A percentile compares a stretch with the other conserved stretches of the same genome.
These are phyloP conservation scores for Trametes cingulata DNA, from an alignment of 768 basidiomycete species.

Conservation along the genomic window DNA sequence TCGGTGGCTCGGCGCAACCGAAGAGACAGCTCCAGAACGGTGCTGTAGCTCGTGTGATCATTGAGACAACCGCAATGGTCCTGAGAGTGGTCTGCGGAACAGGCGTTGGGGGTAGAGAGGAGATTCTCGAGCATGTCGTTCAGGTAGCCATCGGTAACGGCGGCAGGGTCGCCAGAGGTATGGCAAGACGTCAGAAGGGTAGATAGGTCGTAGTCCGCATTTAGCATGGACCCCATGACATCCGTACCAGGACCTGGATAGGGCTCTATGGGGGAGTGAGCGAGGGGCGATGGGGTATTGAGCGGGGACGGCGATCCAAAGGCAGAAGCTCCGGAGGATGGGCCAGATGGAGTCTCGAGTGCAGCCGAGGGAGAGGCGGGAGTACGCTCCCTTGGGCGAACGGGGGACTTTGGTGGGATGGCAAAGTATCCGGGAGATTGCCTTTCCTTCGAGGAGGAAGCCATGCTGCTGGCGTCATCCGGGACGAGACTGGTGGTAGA, in stretches of 20 bases:
- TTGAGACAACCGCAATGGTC: conserved; percentile 60
- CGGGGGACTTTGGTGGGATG: conserved; percentile 2
- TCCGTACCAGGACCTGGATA: conserved; percentile 1
- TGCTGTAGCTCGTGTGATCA: conserved; percentile 54
- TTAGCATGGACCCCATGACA: conserved; percentile 9
- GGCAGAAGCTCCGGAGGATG: conserved; percentile 6
- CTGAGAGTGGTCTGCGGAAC: conserved; percentile 23
- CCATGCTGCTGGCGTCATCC: background rate
- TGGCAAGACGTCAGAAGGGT: conserved; percentile 25
- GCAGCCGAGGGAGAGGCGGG: conserved; percentile 16
- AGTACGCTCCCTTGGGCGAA: background rate
- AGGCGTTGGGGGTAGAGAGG: conserved; percentile 16
- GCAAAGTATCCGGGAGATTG: conserved; percentile 4
- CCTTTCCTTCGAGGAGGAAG: background rate
- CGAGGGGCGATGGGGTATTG: conserved; percentile 23
- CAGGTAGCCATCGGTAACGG: conserved; percentile 21
- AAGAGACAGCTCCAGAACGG: conserved; percentile 65
- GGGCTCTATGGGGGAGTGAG: conserved; percentile 24
- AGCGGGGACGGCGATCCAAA: conserved; percentile 26
- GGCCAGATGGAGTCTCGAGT: background rate
- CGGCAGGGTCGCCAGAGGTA: conserved; percentile 4
- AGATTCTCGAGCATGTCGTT: conserved; percentile 29
- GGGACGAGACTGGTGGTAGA: background rate
- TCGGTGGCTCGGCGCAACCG: conserved; percentile 60
- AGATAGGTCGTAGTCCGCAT: conserved; percentile 26